Conservation (phyloP, 2,329 filamentous ascomycete genomes). For the Talaromyces amestolkiae region DNA sequence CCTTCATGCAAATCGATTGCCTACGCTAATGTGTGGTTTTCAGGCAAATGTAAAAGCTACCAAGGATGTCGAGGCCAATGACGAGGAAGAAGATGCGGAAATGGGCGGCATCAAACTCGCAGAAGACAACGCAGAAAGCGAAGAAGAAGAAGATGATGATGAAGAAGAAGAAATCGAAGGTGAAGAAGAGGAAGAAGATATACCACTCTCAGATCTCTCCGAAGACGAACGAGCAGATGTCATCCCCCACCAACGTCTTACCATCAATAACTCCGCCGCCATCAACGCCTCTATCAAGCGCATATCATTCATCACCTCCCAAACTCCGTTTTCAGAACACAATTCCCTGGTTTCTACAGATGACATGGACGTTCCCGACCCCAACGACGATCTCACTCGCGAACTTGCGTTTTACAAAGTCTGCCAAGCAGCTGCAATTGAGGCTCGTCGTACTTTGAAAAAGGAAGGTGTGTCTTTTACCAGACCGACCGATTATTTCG, state of each 20-base stretch:
- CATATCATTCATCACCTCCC: constrained; percentile 52
- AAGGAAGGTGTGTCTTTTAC: constrained; percentile 83
- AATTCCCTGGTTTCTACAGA: constrained; percentile 70
- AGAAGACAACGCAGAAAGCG: constrained; percentile 28
- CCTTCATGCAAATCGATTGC: neutral
- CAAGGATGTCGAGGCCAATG: constrained; percentile 22
- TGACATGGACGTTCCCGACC: constrained; percentile 72
- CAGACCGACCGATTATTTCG: constrained; percentile 91
- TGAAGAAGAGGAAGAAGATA: constrained; percentile 78
- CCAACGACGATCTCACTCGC: constrained; percentile 86
- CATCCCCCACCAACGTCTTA: constrained; percentile 85
- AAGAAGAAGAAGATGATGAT: constrained; percentile 37
- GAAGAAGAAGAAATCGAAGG: constrained; percentile 58
- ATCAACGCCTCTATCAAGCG: constrained; percentile 77
- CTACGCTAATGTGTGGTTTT: neutral
- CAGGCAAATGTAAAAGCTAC: constrained; percentile 11
- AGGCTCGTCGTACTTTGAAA: constrained; percentile 70
- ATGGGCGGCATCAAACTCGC: constrained; percentile 41
- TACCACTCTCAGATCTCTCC: constrained; percentile 79
- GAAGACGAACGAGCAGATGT: constrained; percentile 83
- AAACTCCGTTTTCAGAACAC: constrained; percentile 77
- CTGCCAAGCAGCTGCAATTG: constrained; percentile 72
- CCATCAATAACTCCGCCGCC: constrained; percentile 94
- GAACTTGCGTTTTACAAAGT: constrained; percentile 94
- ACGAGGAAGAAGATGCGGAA: constrained; percentile 28